Base-by-base conservation (phyloP, 352 stramenopile genomes). In the Pythium utonaiense region DNA sequence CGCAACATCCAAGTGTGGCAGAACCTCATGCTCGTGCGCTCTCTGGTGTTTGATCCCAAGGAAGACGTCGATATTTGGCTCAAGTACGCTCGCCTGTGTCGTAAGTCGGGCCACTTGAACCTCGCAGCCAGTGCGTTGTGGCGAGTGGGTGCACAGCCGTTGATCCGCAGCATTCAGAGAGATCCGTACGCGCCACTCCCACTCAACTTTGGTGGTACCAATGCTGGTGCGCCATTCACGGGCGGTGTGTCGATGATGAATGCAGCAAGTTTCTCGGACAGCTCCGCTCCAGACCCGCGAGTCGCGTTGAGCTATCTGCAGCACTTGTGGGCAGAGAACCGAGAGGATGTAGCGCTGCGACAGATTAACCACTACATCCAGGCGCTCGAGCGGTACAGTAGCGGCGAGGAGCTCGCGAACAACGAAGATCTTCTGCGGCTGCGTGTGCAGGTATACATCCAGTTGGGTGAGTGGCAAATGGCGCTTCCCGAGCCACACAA, bases 11-110 rank as follows among this genome's bases (percentile, higher is more conserved):
- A 91, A 57, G 90, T 97, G 34, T 98, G 93, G 94, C 93, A 98
- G 57, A 89, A 83, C 54, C 91, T 99, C 45, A 94, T 99, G 69
- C 86, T 97, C 40, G 93, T 99, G 40, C 88, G 96, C 47, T 96
- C 92, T 12, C 77, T 98, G 6, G 87, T 98, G 12, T 86, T 97
- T 21, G 77, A 96, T 45, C 76, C 87, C 1, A 79, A 78, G 34
- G 91, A 98, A 68, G 89, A 98, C 40, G 77, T 97, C 4, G 80
- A 98, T 36, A 92, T 96, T 34, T 98, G 93, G 91, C 78, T 98
- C 30, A 96, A 98, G 53, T 98, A 98, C 65, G 89, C 95, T 30
- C 88, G 87, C 0, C 63, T 98, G 30, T 98, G 93, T 24, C 75
- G 93, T 38, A 95, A 98, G 59, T 96, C 80, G 24, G 89, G 87